Evolutionary conservation across 352 stramenopile species (phyloP), one percentile per base, ranked within the genome.

Genomic region (Hyaloperonospora arabidopsidis): DNA sequence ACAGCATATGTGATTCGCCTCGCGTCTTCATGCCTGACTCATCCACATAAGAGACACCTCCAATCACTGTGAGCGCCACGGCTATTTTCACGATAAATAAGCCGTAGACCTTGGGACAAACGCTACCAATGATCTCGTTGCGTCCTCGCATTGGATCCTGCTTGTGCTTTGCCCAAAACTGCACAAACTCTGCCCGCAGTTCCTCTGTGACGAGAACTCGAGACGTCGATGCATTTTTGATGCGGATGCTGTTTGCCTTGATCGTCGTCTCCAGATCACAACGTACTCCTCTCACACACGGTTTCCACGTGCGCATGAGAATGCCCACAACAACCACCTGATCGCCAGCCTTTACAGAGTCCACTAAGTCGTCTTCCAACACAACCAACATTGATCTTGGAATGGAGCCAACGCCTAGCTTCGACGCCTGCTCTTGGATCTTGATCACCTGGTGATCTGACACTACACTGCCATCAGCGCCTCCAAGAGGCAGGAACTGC

Each of bases 71-170:
- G 12, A 98, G 70, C 18, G 95, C 72, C 1, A 98, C 61, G 1
- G 86, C 88, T 6, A 98, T 70, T 67, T 98, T 98, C 22, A 98
- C 85, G 38, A 91, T 70, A 35, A 89, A 89, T 28, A 98, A 71
- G 2, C 95, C 95, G 66, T 97, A 97, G 1, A 98, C 74, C 55
- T 97, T 94, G 1, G 94, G 93, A 68, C 94, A 98, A 36, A 98
- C 86, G 53, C 86, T 88, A n/a, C 73, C 73, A 29, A 97, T 63
- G 58, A 98, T 98, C 56, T 86, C 86, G 63, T 98, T 88, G 28
- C 95, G 74, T 2, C 79, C 83, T 7, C 61, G 57, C 21, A 95
- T 53, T 10, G 77, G 84, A 14, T 76, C 38, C 28, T 65, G 53
- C 12, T 52, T 57, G 29, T 84, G 61, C 13, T 72, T 73, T 7